phyloP scores from a whole-genome alignment of 75 land plant genomes.

The Cryptomeria japonica region DNA sequence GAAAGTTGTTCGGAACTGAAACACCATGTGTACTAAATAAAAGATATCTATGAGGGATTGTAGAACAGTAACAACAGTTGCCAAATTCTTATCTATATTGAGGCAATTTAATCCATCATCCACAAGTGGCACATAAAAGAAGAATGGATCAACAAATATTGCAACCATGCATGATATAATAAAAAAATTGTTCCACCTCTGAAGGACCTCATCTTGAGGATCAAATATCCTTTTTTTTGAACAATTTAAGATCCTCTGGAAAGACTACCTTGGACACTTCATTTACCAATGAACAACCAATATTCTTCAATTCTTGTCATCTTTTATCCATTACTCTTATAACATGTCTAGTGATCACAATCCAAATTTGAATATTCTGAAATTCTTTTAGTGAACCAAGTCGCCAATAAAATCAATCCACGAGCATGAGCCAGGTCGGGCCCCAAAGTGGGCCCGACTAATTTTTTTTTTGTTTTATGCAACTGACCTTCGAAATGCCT shows the following conservation, averaged over 20 bases:
- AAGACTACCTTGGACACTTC: slow-evolving; percentile 38
- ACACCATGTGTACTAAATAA: slow-evolving; percentile 74
- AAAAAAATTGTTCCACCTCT: slow-evolving; percentile 66
- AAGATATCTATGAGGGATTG: slow-evolving; percentile 55
- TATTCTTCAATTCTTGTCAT: slow-evolving; percentile 47
- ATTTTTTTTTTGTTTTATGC: no score
- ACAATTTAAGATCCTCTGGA: slow-evolving; percentile 27
- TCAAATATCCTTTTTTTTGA: slow-evolving; percentile 59
- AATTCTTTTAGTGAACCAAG: no score
- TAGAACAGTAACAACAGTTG: slow-evolving; percentile 25
- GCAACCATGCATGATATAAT: slow-evolving; percentile 72
- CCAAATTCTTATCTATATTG: slow-evolving; percentile 55
- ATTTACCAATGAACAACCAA: slow-evolving; percentile 49
- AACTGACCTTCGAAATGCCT: no score
- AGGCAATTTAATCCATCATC: slow-evolving; percentile 45
- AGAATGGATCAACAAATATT: slow-evolving; percentile 72
- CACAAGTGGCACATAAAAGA: slow-evolving; percentile 63
- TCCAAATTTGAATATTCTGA: no score
- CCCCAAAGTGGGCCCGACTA: no score
- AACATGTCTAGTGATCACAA: no score
- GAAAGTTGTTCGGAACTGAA: slow-evolving; percentile 82
- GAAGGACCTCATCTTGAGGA: slow-evolving; percentile 57
- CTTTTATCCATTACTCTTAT: slow-evolving; percentile 43
- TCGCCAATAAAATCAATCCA: no score
- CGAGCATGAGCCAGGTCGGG: no score